phyloP scores from a whole-genome alignment of 78 protist genomes.

The Creolimax fragrantissima region DNA sequence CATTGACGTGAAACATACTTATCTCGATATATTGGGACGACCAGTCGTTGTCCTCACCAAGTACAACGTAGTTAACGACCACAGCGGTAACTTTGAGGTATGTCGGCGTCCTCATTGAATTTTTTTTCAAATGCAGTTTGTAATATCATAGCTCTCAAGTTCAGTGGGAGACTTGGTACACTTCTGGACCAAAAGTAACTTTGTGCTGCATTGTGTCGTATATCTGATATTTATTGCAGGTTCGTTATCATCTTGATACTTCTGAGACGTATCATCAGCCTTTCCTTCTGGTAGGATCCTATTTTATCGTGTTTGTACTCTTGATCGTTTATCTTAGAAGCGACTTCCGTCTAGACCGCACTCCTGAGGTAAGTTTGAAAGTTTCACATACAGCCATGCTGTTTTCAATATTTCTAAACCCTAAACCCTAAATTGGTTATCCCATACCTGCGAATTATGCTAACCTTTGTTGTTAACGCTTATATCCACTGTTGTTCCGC shows the following conservation, averaged over 20 bases:
- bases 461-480: too few relatives aligned
- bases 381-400: too few relatives aligned
- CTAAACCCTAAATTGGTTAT: too few relatives aligned
- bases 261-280: background rate
- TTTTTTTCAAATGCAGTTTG: background rate
- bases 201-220: background rate
- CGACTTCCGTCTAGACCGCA: too few relatives aligned
- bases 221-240: background rate
- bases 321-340: background rate
- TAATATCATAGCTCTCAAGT: background rate
- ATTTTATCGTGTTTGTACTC: background rate
- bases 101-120: background rate
- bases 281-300: background rate
- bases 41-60: slow-evolving; percentile 15
- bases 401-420: too few relatives aligned
- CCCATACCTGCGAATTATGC: too few relatives aligned
- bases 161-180: background rate
- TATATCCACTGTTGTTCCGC: too few relatives aligned
- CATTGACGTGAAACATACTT: background rate
- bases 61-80: slow-evolving; percentile 2
- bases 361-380: too few relatives aligned
- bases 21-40: slow-evolving; percentile 13
- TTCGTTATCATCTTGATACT: background rate
- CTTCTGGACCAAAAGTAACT: background rate
- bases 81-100: background rate